Base-by-base conservation (phyloP, 768 basidiomycete species). In the Melanogaster broomeanus region DNA sequence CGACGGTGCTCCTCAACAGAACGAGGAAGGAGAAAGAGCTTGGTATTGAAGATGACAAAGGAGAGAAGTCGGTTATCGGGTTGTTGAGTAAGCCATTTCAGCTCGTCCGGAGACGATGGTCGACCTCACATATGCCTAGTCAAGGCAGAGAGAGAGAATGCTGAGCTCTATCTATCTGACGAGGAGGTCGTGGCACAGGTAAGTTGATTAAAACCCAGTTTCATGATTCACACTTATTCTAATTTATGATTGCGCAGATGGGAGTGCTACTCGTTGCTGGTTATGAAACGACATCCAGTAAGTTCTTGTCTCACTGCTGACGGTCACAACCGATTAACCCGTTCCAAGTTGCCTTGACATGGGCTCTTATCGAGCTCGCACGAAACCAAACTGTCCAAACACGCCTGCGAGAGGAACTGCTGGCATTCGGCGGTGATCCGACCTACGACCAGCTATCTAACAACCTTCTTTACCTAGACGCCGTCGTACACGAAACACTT, bases 361-460 rank as follows among this genome's bases (percentile, higher is more conserved):
- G 83, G 81, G 78, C 81, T 3, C 67, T 85, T 0, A 78, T 84
- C 28, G 83, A 84, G 58, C 75, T 85, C 1, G 71, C 72, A 8
- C 71, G 65, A 31, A 63, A 78, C 40, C 73, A 65, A 0, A 71
- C 76, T 24, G 68, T 72, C 13, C 84, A 85, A 61, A 56, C 64
- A 9, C 77, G 72, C 41, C 64, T 85, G 11, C 76, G 82, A 38
- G 65, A 74, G 9, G 83, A 86, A 48, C 67, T 86, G 3, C 68
- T 86, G 9, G 56, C 67, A 5, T 63, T 72, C 2, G 65, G 59
- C n/a, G 48, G 48, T 6, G 82, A 85, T 58, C 81, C 82, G 16
- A 77, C 74, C 0, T 83, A 76, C 64, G 81, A 83, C 33, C 77
- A 82, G 49, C 71, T 85, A 6, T 72, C 67, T 3, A 74, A 73